Percentiles rank a stretch among this genome's conserved stretches.
phyloP scores from a whole-genome alignment of 345 rosid genomes.

The Boechera stricta region DNA sequence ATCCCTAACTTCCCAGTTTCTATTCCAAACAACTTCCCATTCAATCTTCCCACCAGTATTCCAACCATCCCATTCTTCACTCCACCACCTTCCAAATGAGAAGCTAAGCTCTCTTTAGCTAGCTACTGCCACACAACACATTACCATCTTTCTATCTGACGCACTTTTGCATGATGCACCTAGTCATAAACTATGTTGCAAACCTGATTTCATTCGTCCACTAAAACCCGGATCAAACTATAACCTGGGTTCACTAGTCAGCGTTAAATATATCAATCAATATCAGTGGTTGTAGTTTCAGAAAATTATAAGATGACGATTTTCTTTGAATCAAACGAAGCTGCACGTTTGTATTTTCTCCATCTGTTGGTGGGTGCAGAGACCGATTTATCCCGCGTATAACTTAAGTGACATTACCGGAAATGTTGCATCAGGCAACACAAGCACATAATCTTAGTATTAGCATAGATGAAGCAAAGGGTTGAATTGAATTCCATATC shows the following conservation, averaged over 20 bases:
- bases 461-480: no score
- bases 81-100: constrained; percentile 48
- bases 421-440: neutral
- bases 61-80: constrained; percentile 42
- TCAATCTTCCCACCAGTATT: constrained; percentile 39
- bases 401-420: neutral
- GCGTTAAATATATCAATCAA: no score
- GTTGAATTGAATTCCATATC: no score
- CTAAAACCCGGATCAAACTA: no score
- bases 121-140: neutral
- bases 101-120: constrained; percentile 27
- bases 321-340: no score
- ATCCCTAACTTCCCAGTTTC: constrained; percentile 42
- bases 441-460: neutral
- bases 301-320: no score
- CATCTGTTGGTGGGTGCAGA: constrained; percentile 55
- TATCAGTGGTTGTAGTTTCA: no score
- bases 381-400: neutral
- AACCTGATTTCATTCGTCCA: no score
- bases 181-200: no score
- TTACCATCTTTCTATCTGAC: constrained; percentile 3
- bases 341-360: no score
- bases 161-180: no score
- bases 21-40: constrained; percentile 39
- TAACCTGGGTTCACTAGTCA: no score